These are phyloP conservation scores for Rhodotorula sphaerocarpa DNA, from an alignment of 768 basidiomycete species.

Conservation along the genomic window DNA sequence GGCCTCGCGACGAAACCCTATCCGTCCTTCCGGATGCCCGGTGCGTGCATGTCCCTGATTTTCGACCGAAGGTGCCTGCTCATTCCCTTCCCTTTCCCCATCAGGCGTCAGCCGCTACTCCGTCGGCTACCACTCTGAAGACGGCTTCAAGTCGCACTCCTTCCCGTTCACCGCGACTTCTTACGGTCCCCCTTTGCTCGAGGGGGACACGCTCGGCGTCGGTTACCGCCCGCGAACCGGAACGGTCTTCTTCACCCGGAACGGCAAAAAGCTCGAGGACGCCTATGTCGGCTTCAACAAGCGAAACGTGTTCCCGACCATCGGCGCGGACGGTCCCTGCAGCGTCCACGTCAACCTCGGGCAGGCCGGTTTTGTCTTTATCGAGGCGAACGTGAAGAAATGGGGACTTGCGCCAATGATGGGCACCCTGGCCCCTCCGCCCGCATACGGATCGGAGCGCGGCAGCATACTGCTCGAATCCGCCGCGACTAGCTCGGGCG, in stretches of 20 bases:
- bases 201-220: conserved; percentile 91
- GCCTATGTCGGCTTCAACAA: conserved; percentile 81
- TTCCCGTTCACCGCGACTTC: conserved; percentile 64
- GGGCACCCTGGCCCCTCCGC: conserved; percentile 92
- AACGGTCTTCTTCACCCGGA: conserved; percentile 97
- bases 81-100: too few relatives aligned
- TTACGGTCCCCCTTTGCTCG: conserved; percentile 74
- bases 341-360: conserved; percentile 96
- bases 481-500: conserved; percentile 43
- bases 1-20: conserved; percentile 96
- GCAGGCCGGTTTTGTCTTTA: conserved; percentile 96
- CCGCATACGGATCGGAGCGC: conserved; percentile 92
- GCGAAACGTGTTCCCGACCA: conserved; percentile 92
- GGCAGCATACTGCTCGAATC: conserved; percentile 93
- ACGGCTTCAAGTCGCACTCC: conserved; percentile 94
- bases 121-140: conserved; percentile 81
- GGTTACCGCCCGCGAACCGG: conserved; percentile 94
- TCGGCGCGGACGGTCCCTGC: conserved; percentile 92
- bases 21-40: conserved; percentile 72
- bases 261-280: conserved; percentile 93
- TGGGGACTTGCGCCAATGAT: conserved; percentile 98
- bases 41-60: conserved; percentile 25
- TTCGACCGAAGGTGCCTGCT: not conserved
- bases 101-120: conserved; percentile 79
- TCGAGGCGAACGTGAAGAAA: conserved; percentile 99